A percentile compares a stretch with the other conserved stretches of the same genome.
Evolutionary conservation across 306 rosid species (phyloP).

Genomic region (Abrus precatorius): DNA sequence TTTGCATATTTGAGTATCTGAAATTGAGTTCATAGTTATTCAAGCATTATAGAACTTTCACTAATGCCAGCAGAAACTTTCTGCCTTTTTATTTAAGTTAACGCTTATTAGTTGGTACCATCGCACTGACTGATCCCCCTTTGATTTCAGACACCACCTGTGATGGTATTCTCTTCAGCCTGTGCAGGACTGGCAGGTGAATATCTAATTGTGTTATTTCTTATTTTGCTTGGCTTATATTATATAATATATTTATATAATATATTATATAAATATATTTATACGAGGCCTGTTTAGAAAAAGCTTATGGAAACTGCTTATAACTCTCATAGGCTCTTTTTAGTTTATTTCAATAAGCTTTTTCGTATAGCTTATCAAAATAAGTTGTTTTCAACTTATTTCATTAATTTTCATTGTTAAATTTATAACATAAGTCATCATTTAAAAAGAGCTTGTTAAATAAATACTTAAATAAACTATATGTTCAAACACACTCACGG

Average conservation of each 20-base stretch:
- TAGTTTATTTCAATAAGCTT: no score
- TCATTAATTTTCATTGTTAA: no score
- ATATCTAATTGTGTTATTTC: conserved; percentile 22
- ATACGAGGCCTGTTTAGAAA: no score
- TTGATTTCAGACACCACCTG: conserved; percentile 92
- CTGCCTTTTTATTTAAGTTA: conserved; percentile 7
- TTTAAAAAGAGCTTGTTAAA: no score
- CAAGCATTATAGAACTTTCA: conserved; percentile 28
- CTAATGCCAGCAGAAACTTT: conserved; percentile 6
- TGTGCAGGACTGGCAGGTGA: conserved; percentile 92
- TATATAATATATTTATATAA: not conserved
- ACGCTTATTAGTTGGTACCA: conserved; percentile 26
- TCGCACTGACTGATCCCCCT: conserved; percentile 36
- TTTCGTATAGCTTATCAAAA: no score
- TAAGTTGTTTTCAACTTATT: no score
- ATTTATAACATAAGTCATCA: no score
- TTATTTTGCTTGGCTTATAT: conserved; percentile 30
- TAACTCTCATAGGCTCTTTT: no score
- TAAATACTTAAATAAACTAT: no score
- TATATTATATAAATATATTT: no score
- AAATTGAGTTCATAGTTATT: conserved; percentile 27
- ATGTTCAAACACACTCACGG: no score
- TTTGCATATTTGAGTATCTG: conserved; percentile 30
- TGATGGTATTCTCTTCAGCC: conserved; percentile 88
- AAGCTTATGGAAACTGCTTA: no score